A percentile compares a stretch with the other conserved stretches of the same genome.
phyloP scores from a whole-genome alignment of 2,329 filamentous ascomycete species.

The Apiospora pterosperma region DNA sequence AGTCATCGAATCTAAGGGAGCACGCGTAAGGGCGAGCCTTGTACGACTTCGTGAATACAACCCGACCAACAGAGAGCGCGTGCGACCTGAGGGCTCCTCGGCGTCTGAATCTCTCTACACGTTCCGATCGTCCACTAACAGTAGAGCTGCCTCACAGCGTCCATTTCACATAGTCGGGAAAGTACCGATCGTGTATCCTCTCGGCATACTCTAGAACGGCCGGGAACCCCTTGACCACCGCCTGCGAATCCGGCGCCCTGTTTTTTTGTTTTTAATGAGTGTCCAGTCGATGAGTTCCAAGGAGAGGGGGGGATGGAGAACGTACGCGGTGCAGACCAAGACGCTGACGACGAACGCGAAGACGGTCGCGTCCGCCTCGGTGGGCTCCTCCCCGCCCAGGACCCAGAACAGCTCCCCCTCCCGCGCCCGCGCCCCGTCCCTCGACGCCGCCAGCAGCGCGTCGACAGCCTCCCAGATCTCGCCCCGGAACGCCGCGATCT shows the following conservation, averaged over 20 bases:
- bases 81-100: too few relatives aligned
- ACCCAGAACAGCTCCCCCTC: constrained; percentile 50
- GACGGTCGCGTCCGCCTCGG: constrained; percentile 53
- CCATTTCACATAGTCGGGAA: constrained; percentile 52
- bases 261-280: constrained; percentile 29
- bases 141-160: background rate
- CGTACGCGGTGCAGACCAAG: constrained; percentile 52
- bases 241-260: constrained; percentile 39
- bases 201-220: constrained; percentile 51
- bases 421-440: constrained; percentile 10
- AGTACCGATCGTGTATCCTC: constrained; percentile 53
- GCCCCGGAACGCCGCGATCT: constrained; percentile 39
- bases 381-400: constrained; percentile 48
- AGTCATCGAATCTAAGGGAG: too few relatives aligned
- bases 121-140: background rate
- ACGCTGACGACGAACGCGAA: constrained; percentile 56
- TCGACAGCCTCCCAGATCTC: constrained; percentile 55
- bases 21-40: too few relatives aligned
- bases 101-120: too few relatives aligned
- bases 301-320: constrained; percentile 13
- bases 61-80: too few relatives aligned
- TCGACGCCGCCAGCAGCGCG: constrained; percentile 38
- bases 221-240: constrained; percentile 43
- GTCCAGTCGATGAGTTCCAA: background rate
- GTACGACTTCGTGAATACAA: too few relatives aligned